Evolutionary conservation across 108 stramenopile genomes (phyloP), one percentile per base, ranked within the genome.

Genomic region (Fragilariopsis cylindrus): DNA sequence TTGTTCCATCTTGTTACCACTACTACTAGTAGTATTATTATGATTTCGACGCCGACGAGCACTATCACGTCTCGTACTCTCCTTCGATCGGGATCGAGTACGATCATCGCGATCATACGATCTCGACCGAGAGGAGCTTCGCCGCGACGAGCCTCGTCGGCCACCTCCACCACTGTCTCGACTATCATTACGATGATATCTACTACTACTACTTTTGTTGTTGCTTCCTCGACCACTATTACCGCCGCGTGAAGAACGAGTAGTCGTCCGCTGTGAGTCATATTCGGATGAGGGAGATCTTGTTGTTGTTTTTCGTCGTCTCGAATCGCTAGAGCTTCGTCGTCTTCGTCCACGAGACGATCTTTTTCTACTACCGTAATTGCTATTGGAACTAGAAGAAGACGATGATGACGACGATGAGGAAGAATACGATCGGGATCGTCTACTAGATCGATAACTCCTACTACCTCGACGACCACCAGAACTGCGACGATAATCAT

Each of bases 231-330:
- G 3, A 8, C 42, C 44, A 45, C 76, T 60, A 46, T 57, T 56
- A 57, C 69, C 66, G 19, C 71, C 68, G 3, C 77, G 65, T 3
- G 57, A 64, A 16, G 77, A 78, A 54, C 71, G 71, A 48, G 60
- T 57, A 15, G 40, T 54, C 15, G 50, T 54, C 49, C 60, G 30
- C 30, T 30, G 30, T 30, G 30, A 30, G 30, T 30, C 30, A 30
- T 30, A 30, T 30, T 63, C 62, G 42, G 43, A 63, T 2, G 62
- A 52, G 48, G 67, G 49, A 4, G 49, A 68, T 48, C 49, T 50
- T 30, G 30, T 30, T 30, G 30, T 30, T 30, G 30, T 30, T 30
- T 30, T 30, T 30, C 30, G 30, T 30, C 30, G 30, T 30, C 30
- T 30, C 30, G 30, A 30, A 30, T 30, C 30, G 30, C 30, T 30